These are phyloP conservation scores for Diplosphaera chodatii DNA, from an alignment of 139 green algal species.

Conservation along the genomic window DNA sequence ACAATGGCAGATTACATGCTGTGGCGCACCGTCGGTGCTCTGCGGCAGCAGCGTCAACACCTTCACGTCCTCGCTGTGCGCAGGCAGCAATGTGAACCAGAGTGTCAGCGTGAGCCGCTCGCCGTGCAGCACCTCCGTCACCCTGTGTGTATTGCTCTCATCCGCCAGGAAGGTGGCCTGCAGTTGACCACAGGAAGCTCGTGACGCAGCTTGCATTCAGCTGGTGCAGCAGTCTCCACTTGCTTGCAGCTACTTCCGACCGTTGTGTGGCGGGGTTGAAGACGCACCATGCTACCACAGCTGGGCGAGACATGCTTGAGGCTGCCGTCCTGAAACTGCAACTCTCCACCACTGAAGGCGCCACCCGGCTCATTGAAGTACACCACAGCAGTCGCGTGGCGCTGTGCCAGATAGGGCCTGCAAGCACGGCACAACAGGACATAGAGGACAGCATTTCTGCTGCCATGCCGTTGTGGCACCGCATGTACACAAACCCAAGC, in stretches of 20 bases:
- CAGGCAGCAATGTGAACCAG: constrained; percentile 20
- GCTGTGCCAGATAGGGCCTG: constrained; percentile 25
- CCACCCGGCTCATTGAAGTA: constrained; percentile 9
- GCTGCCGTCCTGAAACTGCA: constrained; percentile 6
- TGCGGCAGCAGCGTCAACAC: constrained; percentile 9
- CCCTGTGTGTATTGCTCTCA: constrained; percentile 3
- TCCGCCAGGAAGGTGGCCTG: constrained; percentile 18
- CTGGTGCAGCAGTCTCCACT: too few species aligned
- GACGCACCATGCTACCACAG: constrained; percentile 5
- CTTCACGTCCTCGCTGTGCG: constrained; percentile 16
- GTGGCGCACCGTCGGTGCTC: not conserved
- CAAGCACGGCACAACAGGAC: not conserved
- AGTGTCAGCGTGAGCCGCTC: constrained; percentile 23
- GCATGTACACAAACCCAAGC: too few species aligned
- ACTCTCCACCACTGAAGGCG: constrained; percentile 17
- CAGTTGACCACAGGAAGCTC: too few species aligned
- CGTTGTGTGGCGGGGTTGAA: not conserved
- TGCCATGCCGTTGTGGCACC: too few species aligned
- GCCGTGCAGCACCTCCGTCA: constrained; percentile 5
- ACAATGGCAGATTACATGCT: too few species aligned
- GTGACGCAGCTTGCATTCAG: too few species aligned
- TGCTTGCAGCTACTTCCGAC: too few species aligned
- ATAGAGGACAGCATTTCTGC: too few species aligned
- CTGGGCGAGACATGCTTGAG: not conserved
- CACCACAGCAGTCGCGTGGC: constrained; percentile 12